Evolutionary conservation across 768 basidiomycete genomes (phyloP).

Genomic region (Mycena sanguinolenta): DNA sequence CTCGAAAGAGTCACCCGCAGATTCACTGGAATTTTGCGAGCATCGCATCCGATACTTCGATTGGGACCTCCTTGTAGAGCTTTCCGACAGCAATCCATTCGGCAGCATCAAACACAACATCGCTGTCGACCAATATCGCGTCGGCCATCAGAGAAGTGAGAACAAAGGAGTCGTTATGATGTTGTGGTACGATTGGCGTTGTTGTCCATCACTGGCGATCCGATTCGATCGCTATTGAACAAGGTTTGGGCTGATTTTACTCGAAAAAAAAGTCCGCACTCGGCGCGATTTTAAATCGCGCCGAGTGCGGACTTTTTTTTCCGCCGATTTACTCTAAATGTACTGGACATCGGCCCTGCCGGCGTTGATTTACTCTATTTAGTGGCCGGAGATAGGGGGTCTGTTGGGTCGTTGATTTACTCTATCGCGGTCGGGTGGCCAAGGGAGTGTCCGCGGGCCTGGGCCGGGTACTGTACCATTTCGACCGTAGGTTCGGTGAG

Average conservation of each 20-base stretch:
- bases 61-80: background rate
- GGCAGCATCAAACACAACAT: background rate
- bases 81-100: background rate
- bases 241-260: background rate
- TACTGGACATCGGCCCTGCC: background rate
- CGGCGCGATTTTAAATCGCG: too few species aligned
- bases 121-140: background rate
- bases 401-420: background rate
- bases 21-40: background rate
- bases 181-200: background rate
- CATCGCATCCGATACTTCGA: background rate
- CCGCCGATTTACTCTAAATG: background rate
- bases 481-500: too few species aligned
- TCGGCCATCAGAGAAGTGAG: background rate
- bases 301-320: background rate
- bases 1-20: background rate
- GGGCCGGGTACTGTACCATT: too few species aligned
- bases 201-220: background rate
- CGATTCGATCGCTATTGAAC: background rate
- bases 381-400: background rate
- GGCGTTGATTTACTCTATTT: background rate
- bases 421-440: too few species aligned
- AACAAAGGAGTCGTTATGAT: background rate
- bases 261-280: background rate
- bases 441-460: too few species aligned